Base-by-base conservation (phyloP, 2,329 filamentous ascomycete species). In the Fusarium tanahbumbuense region DNA sequence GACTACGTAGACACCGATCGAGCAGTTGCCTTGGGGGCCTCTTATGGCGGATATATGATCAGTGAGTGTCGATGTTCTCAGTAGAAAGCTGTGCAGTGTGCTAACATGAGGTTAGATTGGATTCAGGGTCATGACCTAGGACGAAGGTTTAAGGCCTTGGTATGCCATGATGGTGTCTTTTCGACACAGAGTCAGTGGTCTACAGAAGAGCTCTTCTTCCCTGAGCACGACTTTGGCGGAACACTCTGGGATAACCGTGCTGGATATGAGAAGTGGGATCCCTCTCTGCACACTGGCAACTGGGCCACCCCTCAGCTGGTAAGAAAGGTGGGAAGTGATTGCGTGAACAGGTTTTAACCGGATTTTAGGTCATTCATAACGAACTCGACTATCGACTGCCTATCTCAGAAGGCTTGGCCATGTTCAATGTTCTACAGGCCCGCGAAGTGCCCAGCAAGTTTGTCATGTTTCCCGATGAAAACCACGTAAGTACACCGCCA, bases 271-370 rank as follows among this genome's bases (percentile, higher is more conserved):
- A 87, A 86, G 72, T 93, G 89, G 88, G 91, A 93, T 77, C 92
- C 91, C 1, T 84, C 91, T 1, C 82, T 83, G 54, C 83, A 87
- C 55, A 86, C 88, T 64, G 81, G 85, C 37, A 86, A 95, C 72
- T 98, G 94, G 94, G 83, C 87, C 2, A 98, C 94, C 1, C 96
- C 96, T 1, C 91, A 96, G 80, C 84, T 99, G 67, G 90, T 97
- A 72, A 65, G 81, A 76, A 44, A 22, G 37, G 12, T 12, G 6
- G 7, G 3, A 8, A 16, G 9, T 22, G 11, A 22, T 11, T 22
- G 27, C n/a, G 15, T 27, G n/a, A 13, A 7, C 6, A 10, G 22
- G 20, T 37, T 32, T 46, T 64, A 20, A 61, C 47, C 4, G 13
- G 52, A 12, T 25, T 23, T 20, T 37, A 82, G 80, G 80, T 89